Conservation (phyloP, 495 filamentous ascomycete genomes). For the Penicillium simplicissimum region DNA sequence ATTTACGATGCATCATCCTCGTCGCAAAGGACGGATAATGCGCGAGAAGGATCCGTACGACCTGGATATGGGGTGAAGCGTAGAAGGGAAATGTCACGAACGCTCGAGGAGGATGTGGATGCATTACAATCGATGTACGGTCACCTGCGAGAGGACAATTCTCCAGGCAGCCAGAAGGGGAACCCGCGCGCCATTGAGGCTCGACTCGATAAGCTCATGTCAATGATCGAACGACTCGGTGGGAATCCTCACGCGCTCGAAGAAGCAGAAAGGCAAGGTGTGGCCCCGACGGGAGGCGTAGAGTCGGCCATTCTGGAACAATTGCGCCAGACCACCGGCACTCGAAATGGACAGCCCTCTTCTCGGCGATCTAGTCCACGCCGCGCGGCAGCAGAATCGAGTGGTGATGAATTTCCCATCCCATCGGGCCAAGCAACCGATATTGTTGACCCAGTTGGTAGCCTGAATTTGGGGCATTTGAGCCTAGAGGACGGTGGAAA, state of each 20-base stretch:
- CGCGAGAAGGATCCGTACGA: slow-evolving; percentile 16
- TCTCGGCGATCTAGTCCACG: slow-evolving; percentile 38
- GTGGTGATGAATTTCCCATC: slow-evolving; percentile 49
- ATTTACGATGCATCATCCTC: slow-evolving; percentile 41
- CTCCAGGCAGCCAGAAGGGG: slow-evolving; percentile 26
- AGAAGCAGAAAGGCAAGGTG: slow-evolving; percentile 24
- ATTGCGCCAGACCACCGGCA: slow-evolving; percentile 17
- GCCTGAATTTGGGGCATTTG: slow-evolving; percentile 48
- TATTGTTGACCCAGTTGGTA: slow-evolving; percentile 47
- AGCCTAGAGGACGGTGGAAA: slow-evolving; percentile 49
- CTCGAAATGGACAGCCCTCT: slow-evolving; percentile 16
- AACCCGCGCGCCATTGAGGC: slow-evolving; percentile 44
- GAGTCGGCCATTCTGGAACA: slow-evolving; percentile 26
- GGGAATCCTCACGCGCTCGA: slow-evolving; percentile 34
- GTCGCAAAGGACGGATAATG: slow-evolving; percentile 28
- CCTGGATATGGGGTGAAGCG: slow-evolving; percentile 39
- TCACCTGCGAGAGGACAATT: slow-evolving; percentile 29
- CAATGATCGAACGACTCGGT: slow-evolving; percentile 47
- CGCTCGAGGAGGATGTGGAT: slow-evolving; percentile 39
- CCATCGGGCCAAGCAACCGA: slow-evolving; percentile 48
- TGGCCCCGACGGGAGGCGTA: slow-evolving; percentile 24
- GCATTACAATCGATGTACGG: slow-evolving; percentile 44
- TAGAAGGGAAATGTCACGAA: slow-evolving; percentile 32
- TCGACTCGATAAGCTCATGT: slow-evolving; percentile 48
- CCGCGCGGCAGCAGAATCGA: slow-evolving; percentile 36